These are phyloP conservation scores for Coelastrella sp. DNA, from an alignment of 139 green algal genomes.

Conservation along the genomic window DNA sequence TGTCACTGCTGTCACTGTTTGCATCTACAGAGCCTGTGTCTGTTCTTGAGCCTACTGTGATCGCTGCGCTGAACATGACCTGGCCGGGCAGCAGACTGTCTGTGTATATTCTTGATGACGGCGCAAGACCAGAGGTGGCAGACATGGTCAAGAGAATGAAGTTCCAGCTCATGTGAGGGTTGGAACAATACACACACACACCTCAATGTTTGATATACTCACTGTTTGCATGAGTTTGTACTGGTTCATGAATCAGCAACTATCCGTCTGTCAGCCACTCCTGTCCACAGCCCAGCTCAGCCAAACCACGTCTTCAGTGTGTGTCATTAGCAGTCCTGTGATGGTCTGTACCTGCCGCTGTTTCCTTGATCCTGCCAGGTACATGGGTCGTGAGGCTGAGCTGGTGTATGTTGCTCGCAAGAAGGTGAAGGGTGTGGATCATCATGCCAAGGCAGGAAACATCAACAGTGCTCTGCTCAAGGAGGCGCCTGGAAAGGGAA, in stretches of 20 bases:
- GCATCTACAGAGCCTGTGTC: not conserved
- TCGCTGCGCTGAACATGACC: constrained; percentile 33
- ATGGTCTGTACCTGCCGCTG: not conserved
- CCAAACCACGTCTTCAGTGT: not conserved
- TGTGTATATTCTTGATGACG: constrained; percentile 37
- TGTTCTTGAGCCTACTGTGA: constrained; percentile 12
- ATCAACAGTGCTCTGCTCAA: constrained; percentile 46
- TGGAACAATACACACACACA: too few relatives aligned
- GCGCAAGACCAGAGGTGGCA: not conserved
- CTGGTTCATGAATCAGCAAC: not conserved
- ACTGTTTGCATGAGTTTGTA: not conserved
- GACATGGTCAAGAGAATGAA: constrained; percentile 2
- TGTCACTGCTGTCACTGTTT: not conserved
- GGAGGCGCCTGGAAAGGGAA: constrained; percentile 4
- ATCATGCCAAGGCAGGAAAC: constrained; percentile 44
- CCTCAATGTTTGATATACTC: too few relatives aligned
- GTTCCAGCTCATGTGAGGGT: constrained; percentile 15
- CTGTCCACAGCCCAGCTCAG: too few relatives aligned
- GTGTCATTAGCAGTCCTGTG: not conserved
- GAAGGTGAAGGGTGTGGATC: constrained; percentile 19
- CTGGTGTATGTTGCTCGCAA: constrained; percentile 2
- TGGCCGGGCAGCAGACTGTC: not conserved
- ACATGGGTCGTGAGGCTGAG: constrained; percentile 24
- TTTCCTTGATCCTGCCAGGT: not conserved
- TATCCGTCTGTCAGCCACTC: too few relatives aligned